phyloP scores from a whole-genome alignment of 2,329 filamentous ascomycete genomes.

The Hawksworthiomyces lignivorus region DNA sequence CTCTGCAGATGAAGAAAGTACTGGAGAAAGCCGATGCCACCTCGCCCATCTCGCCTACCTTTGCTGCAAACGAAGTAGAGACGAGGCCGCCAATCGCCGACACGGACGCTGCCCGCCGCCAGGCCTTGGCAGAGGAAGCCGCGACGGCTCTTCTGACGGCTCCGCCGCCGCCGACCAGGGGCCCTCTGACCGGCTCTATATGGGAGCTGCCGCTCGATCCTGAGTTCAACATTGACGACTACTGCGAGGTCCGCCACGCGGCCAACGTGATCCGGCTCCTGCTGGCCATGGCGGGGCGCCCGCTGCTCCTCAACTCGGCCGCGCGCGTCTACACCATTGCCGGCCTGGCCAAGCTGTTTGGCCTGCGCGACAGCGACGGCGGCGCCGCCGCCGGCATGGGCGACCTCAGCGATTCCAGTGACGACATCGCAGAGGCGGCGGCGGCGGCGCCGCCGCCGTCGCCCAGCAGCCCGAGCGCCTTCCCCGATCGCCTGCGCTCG shows the following conservation, averaged over 20 bases:
- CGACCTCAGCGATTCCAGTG: no score
- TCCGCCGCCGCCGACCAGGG: background rate
- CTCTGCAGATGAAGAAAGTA: background rate
- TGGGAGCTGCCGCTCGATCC: slow-evolving; percentile 18
- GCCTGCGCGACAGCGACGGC: slow-evolving; percentile 28
- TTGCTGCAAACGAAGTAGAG: no score
- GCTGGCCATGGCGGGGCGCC: slow-evolving; percentile 37
- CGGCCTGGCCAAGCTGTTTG: slow-evolving; percentile 52
- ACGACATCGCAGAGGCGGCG: slow-evolving; percentile 9
- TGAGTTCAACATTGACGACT: slow-evolving; percentile 42
- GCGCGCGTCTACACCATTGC: slow-evolving; percentile 60
- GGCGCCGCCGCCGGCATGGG: background rate
- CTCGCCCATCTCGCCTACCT: no score
- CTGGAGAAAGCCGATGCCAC: background rate
- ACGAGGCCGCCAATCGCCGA: no score
- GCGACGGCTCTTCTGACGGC: no score
- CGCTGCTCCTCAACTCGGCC: slow-evolving; percentile 55
- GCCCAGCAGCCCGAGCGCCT: background rate
- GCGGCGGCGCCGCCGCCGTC: background rate
- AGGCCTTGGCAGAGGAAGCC: no score
- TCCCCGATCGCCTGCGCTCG: slow-evolving; percentile 26
- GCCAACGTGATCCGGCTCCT: slow-evolving; percentile 57
- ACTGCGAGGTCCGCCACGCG: slow-evolving; percentile 56
- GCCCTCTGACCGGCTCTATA: background rate
- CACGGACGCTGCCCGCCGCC: no score